These are phyloP conservation scores for Aspergillus fructus DNA, from an alignment of 2,329 filamentous ascomycete species.

Conservation along the genomic window DNA sequence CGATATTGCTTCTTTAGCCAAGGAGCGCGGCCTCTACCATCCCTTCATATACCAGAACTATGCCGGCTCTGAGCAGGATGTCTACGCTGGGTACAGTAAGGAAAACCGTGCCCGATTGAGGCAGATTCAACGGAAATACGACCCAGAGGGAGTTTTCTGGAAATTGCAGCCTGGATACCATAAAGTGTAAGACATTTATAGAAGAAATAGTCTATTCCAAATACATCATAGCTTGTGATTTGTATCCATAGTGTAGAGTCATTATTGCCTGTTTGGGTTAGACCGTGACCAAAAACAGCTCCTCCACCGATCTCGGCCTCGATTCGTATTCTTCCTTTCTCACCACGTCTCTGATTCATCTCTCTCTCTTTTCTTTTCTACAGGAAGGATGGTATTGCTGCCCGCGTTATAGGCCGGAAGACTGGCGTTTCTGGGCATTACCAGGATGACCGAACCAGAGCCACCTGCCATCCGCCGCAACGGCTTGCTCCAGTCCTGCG, in stretches of 20 bases:
- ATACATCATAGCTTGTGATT: background rate
- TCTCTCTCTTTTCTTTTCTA: background rate
- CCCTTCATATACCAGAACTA: too few relatives aligned
- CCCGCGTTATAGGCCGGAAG: background rate
- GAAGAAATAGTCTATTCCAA: too few relatives aligned
- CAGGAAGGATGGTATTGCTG: background rate
- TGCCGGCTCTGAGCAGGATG: too few relatives aligned
- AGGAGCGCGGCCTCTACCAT: too few relatives aligned
- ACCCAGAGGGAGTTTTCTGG: too few relatives aligned
- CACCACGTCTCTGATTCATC: background rate
- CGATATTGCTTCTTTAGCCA: too few relatives aligned
- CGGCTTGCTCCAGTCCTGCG: slow-evolving; percentile 37
- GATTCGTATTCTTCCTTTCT: background rate
- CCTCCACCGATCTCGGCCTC: background rate
- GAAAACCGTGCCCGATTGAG: too few relatives aligned
- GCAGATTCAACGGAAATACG: too few relatives aligned
- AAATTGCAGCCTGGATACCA: too few relatives aligned
- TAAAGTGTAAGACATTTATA: too few relatives aligned
- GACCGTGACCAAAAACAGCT: background rate
- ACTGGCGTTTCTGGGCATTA: background rate
- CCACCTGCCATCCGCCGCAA: slow-evolving; percentile 34
- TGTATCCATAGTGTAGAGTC: background rate
- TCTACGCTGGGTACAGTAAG: too few relatives aligned
- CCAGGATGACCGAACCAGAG: slow-evolving; percentile 7
- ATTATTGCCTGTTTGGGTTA: background rate